Conservation (phyloP, 73 alveolate genomes). For the Paramecium sonneborni region DNA sequence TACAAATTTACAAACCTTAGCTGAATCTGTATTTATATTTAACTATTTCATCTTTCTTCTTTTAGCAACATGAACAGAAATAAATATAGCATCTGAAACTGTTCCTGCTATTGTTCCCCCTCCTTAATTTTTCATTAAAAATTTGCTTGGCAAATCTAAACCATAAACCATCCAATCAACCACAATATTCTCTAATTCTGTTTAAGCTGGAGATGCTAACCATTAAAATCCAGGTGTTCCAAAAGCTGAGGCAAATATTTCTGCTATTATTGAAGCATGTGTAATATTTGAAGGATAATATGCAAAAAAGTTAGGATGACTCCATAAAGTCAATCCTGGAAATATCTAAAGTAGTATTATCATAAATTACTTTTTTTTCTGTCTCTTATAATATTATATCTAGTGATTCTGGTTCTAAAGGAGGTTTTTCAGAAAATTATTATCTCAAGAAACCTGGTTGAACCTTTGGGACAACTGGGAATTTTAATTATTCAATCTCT, state of each 20-base stretch:
- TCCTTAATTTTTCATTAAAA: conserved; percentile 50
- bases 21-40: not conserved
- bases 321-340: conserved; percentile 63
- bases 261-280: conserved; percentile 62
- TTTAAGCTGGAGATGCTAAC: conserved; percentile 64
- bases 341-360: not conserved
- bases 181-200: conserved; percentile 64
- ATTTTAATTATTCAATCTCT: not conserved
- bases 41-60: conserved; percentile 55
- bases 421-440: conserved; percentile 56
- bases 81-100: conserved; percentile 53
- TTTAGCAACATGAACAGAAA: conserved; percentile 60
- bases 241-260: conserved; percentile 67
- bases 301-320: conserved; percentile 62
- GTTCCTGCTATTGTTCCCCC: conserved; percentile 67
- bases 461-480: conserved; percentile 53
- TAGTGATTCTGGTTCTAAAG: conserved; percentile 40
- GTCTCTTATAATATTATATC: conserved; percentile 56
- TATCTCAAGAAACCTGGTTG: conserved; percentile 57
- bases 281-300: conserved; percentile 60
- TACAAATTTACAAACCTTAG: conserved; percentile 41
- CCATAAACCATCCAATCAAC: conserved; percentile 62
- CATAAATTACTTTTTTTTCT: not conserved
- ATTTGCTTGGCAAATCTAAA: conserved; percentile 44
- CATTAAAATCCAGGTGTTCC: conserved; percentile 67